These are phyloP conservation scores for Zizania palustris DNA, from an alignment of 202 grass and related monocot species.

Conservation along the genomic window DNA sequence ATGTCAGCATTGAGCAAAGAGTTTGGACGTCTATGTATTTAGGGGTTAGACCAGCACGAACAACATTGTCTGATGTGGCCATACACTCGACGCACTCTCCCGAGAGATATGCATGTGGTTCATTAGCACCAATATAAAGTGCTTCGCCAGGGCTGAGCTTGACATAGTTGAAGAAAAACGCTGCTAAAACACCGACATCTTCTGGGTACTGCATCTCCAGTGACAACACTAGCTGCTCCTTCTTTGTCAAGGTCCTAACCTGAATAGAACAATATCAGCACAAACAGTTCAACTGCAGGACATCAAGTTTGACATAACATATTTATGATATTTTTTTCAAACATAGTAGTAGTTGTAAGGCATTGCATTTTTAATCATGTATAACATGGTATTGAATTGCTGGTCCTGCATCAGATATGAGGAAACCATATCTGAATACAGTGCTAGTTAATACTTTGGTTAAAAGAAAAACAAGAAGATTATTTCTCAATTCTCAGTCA, in stretches of 20 bases:
- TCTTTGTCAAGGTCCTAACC: conserved; percentile 72
- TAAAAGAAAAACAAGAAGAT: conserved; percentile 12
- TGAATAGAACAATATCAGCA: conserved; percentile 38
- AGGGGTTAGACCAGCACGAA: conserved; percentile 92
- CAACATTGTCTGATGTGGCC: conserved; percentile 95
- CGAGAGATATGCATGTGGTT: conserved; percentile 89
- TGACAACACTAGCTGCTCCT: conserved; percentile 74
- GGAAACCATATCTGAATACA: background rate
- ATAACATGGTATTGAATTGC: background rate
- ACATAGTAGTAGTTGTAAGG: background rate
- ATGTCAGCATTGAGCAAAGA: conserved; percentile 93
- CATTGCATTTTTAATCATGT: background rate
- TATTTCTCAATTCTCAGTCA: background rate
- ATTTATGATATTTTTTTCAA: background rate
- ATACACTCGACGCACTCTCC: conserved; percentile 96
- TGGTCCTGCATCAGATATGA: background rate
- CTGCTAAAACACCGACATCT: conserved; percentile 84
- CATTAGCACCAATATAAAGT: conserved; percentile 78
- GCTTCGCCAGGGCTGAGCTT: conserved; percentile 90
- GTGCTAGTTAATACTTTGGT: background rate
- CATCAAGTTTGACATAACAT: background rate
- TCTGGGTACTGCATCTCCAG: conserved; percentile 83
- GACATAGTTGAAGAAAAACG: conserved; percentile 91
- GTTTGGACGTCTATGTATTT: conserved; percentile 89
- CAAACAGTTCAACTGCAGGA: conserved; percentile 6